A percentile compares a stretch with the other conserved stretches of the same genome.
These are phyloP conservation scores for Globisporangium takayamanum DNA, from an alignment of 352 stramenopile species.

Conservation along the genomic window DNA sequence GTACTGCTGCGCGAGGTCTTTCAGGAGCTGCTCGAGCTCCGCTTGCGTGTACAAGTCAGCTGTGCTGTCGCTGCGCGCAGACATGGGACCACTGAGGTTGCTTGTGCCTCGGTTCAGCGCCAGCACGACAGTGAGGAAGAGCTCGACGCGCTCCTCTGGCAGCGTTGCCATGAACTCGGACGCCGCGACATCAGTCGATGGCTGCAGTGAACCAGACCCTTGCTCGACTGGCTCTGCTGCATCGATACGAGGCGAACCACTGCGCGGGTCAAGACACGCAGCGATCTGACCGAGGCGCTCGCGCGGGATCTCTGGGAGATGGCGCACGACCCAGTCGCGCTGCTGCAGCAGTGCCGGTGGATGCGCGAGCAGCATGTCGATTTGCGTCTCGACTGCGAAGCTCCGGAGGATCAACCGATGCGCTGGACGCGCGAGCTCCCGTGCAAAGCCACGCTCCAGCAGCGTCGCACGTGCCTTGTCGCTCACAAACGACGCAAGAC, in stretches of 20 bases:
- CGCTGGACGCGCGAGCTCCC: conserved; percentile 26
- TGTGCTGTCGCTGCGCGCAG: not conserved
- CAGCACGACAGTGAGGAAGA: conserved; percentile 69
- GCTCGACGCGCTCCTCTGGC: conserved; percentile 59
- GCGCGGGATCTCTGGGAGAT: conserved; percentile 33
- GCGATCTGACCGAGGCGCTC: conserved; percentile 29
- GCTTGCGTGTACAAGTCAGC: conserved; percentile 34
- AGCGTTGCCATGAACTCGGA: conserved; percentile 37
- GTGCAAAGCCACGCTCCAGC: conserved; percentile 31
- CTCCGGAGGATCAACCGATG: conserved; percentile 50
- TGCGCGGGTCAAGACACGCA: conserved; percentile 4
- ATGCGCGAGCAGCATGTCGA: conserved; percentile 44
- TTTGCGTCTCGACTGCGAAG: conserved; percentile 41
- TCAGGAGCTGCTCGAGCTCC: conserved; percentile 48
- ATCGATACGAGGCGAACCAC: conserved; percentile 24
- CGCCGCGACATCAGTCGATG: conserved; percentile 23
- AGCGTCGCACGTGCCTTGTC: conserved; percentile 30
- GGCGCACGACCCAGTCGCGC: conserved; percentile 65
- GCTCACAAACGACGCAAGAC: conserved; percentile 37
- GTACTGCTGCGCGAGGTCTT: conserved; percentile 53
- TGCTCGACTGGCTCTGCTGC: conserved; percentile 1
- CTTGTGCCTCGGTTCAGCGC: conserved; percentile 33
- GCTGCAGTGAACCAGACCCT: not conserved
- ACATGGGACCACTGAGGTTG: not conserved
- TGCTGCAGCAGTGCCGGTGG: conserved; percentile 47